Evolutionary conservation across 2,329 filamentous ascomycete genomes (phyloP).

Genomic region (Pseudopithomyces maydicus): DNA sequence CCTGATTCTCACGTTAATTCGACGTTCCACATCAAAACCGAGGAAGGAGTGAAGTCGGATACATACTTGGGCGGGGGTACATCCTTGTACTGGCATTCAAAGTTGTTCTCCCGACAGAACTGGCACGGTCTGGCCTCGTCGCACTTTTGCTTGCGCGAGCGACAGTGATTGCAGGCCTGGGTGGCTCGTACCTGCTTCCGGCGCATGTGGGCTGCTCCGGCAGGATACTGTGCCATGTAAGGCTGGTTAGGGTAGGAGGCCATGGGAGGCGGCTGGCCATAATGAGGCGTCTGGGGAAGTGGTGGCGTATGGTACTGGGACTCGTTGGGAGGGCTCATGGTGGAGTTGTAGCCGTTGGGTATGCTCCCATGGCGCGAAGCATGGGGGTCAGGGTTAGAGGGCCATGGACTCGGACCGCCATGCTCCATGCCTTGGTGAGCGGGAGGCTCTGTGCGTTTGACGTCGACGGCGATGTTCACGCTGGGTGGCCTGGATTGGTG

Average conservation of each 20-base stretch:
- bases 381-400: slow-evolving; percentile 35
- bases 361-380: slow-evolving; percentile 33
- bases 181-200: slow-evolving; percentile 46
- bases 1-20: slow-evolving; percentile 29
- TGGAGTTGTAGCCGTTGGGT: slow-evolving; percentile 37
- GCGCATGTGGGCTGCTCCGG: slow-evolving; percentile 22
- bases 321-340: slow-evolving; percentile 39
- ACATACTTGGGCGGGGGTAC: slow-evolving; percentile 87
- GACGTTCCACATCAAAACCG: not conserved
- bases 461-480: slow-evolving; percentile 32
- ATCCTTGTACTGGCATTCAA: slow-evolving; percentile 87
- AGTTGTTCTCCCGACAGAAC: slow-evolving; percentile 82
- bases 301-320: slow-evolving; percentile 38
- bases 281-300: slow-evolving; percentile 33
- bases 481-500: slow-evolving; percentile 28
- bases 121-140: slow-evolving; percentile 47
- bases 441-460: slow-evolving; percentile 17
- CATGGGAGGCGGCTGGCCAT: slow-evolving; percentile 30
- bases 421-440: slow-evolving; percentile 39
- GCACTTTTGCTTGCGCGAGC: slow-evolving; percentile 49
- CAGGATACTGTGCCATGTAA: slow-evolving; percentile 36
- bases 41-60: not conserved
- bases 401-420: slow-evolving; percentile 39
- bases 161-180: slow-evolving; percentile 69
- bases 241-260: slow-evolving; percentile 30